Conservation (phyloP, 2,329 filamentous ascomycete species). For the Gnomoniopsis smithogilvyi region DNA sequence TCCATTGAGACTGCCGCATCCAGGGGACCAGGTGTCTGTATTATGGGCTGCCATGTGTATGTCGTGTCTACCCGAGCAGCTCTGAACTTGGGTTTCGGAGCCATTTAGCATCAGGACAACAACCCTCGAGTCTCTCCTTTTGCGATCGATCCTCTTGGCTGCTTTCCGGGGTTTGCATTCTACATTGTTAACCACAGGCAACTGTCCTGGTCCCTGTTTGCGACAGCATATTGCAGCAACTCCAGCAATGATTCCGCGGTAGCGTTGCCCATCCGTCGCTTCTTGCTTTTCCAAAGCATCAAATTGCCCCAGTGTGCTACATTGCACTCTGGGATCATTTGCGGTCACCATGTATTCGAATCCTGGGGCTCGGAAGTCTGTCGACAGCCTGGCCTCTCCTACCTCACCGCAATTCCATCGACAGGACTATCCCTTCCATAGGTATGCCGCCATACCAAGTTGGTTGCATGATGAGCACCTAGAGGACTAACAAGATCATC, state of each 20-base stretch:
- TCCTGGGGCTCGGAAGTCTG: slow-evolving; percentile 58
- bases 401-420: slow-evolving; percentile 47
- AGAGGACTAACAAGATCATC: background rate
- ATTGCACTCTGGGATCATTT: slow-evolving; percentile 2
- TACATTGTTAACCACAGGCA: background rate
- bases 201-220: background rate
- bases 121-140: background rate
- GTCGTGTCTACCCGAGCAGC: background rate
- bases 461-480: background rate
- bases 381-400: slow-evolving; percentile 57
- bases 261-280: slow-evolving; percentile 25
- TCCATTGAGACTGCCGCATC: background rate
- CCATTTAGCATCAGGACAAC: slow-evolving; percentile 1
- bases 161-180: slow-evolving; percentile 1
- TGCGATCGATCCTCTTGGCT: background rate
- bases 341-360: slow-evolving; percentile 55
- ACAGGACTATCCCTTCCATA: slow-evolving; percentile 58
- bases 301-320: slow-evolving; percentile 1
- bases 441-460: slow-evolving; percentile 35
- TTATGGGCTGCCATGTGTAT: background rate
- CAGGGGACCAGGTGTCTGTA: background rate
- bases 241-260: slow-evolving; percentile 49
- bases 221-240: slow-evolving; percentile 7
- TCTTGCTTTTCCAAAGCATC: slow-evolving; percentile 3
- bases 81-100: background rate